Evolutionary conservation across 192 early-diverging fungal species (phyloP).

Genomic region (Mortierella alpina): DNA sequence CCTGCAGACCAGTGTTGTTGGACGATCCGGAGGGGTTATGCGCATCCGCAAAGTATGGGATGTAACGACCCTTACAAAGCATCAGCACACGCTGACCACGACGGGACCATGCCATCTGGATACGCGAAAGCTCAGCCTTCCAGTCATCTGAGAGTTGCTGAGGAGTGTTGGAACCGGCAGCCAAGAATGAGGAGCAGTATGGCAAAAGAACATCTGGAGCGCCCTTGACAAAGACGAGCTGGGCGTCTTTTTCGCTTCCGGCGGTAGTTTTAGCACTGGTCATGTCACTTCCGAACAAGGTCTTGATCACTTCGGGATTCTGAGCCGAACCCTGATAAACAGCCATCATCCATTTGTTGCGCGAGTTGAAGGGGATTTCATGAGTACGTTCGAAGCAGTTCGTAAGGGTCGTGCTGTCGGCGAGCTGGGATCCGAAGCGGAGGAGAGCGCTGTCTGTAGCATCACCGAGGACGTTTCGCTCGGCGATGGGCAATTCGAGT

Average conservation of each 20-base stretch:
- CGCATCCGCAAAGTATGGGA: conserved; percentile 14
- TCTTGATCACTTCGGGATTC: conserved; percentile 47
- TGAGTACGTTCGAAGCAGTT: conserved; percentile 53
- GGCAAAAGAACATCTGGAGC: conserved; percentile 81
- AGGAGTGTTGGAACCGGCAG: conserved; percentile 50
- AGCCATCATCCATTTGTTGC: conserved; percentile 79
- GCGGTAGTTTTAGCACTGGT: conserved; percentile 13
- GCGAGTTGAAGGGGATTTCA: conserved; percentile 79
- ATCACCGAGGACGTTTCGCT: conserved; percentile 81
- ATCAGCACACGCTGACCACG: conserved; percentile 71
- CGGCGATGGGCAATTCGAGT: conserved; percentile 59
- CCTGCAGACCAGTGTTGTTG: conserved; percentile 7
- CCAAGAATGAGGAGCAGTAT: conserved; percentile 55
- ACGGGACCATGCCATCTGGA: conserved; percentile 67
- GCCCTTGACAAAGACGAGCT: conserved; percentile 78
- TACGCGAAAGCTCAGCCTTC: conserved; percentile 51
- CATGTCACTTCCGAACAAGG: conserved; percentile 42
- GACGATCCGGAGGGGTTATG: neutral
- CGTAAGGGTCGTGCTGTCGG: conserved; percentile 6
- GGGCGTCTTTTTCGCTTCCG: conserved; percentile 22
- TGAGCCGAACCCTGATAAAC: conserved; percentile 40
- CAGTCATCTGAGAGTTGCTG: conserved; percentile 53
- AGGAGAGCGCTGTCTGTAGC: conserved; percentile 91
- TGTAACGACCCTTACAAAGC: conserved; percentile 46
- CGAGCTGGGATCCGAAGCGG: conserved; percentile 63